Evolutionary conservation across 176 grass and related monocot genomes (phyloP).

Genomic region (Themeda triandra): DNA sequence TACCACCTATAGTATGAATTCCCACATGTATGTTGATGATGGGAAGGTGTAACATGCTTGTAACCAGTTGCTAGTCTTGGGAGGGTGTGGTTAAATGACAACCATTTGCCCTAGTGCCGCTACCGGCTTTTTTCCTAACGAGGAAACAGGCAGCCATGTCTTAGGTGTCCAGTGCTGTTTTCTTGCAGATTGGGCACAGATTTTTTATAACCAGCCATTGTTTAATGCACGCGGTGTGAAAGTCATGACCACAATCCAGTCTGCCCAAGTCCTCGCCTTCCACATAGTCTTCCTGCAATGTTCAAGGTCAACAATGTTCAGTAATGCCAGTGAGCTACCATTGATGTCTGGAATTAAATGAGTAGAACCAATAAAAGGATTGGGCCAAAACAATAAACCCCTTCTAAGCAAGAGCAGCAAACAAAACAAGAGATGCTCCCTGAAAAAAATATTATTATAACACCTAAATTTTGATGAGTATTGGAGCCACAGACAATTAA

Average conservation of each 20-base stretch:
- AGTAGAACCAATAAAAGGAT: neutral
- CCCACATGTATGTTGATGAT: conserved; percentile 24
- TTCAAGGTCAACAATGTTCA: neutral
- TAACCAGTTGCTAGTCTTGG: conserved; percentile 13
- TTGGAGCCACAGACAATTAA: neutral
- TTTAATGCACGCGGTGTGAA: conserved; percentile 68
- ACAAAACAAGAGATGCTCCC: neutral
- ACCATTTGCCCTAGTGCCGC: neutral
- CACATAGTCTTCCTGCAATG: conserved; percentile 63
- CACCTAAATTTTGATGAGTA: neutral
- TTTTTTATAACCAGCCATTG: conserved; percentile 85
- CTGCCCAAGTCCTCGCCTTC: conserved; percentile 71
- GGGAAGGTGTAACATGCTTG: conserved; percentile 26
- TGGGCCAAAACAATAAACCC: neutral
- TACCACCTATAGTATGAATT: conserved; percentile 49
- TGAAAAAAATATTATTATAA: neutral
- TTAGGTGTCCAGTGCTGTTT: conserved; percentile 53
- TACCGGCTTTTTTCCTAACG: neutral
- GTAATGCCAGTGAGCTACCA: neutral
- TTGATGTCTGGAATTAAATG: neutral
- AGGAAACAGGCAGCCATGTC: neutral
- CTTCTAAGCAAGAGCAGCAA: neutral
- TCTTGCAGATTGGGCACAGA: conserved; percentile 82
- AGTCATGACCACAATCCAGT: conserved; percentile 75
- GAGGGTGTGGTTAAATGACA: neutral